phyloP scores from a whole-genome alignment of 2,329 filamentous ascomycete genomes.

The Beauveria caledonica region DNA sequence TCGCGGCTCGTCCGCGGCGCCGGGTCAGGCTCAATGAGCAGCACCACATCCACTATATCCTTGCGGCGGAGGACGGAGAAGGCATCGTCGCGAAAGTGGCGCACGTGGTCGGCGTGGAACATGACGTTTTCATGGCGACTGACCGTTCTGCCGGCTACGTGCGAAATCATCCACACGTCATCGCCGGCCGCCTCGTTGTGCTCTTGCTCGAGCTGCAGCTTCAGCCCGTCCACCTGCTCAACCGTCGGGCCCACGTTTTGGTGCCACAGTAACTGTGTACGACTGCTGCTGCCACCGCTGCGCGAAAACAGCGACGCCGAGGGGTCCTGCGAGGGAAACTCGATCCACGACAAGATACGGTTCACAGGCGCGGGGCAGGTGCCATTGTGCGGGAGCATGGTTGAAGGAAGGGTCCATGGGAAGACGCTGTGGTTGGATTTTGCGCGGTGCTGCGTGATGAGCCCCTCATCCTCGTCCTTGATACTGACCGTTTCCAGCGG shows the following conservation, averaged over 20 bases:
- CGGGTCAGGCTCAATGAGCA: constrained; percentile 33
- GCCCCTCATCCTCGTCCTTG: constrained; percentile 41
- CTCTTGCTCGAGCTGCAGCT: constrained; percentile 61
- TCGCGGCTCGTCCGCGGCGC: not conserved
- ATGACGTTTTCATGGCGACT: constrained; percentile 84
- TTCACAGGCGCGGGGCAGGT: constrained; percentile 65
- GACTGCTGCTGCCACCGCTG: not conserved
- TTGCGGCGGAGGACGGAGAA: constrained; percentile 72
- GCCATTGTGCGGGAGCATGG: constrained; percentile 67
- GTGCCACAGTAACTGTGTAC: constrained; percentile 18
- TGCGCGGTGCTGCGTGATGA: constrained; percentile 34
- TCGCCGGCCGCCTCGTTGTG: constrained; percentile 32
- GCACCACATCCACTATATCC: constrained; percentile 63
- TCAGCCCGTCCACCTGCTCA: constrained; percentile 46
- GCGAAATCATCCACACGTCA: constrained; percentile 61
- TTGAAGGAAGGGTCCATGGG: constrained; percentile 81
- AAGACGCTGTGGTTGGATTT: constrained; percentile 77
- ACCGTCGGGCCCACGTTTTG: constrained; percentile 36
- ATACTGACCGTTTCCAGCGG: constrained; percentile 28
- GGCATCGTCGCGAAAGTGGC: constrained; percentile 71
- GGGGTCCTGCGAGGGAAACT: constrained; percentile 46
- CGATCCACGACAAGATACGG: constrained; percentile 60
- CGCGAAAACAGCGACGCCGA: constrained; percentile 22
- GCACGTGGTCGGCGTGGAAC: constrained; percentile 66
- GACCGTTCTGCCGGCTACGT: constrained; percentile 71